phyloP scores from a whole-genome alignment of 2,329 filamentous ascomycete species.

The Phoma sp. region DNA sequence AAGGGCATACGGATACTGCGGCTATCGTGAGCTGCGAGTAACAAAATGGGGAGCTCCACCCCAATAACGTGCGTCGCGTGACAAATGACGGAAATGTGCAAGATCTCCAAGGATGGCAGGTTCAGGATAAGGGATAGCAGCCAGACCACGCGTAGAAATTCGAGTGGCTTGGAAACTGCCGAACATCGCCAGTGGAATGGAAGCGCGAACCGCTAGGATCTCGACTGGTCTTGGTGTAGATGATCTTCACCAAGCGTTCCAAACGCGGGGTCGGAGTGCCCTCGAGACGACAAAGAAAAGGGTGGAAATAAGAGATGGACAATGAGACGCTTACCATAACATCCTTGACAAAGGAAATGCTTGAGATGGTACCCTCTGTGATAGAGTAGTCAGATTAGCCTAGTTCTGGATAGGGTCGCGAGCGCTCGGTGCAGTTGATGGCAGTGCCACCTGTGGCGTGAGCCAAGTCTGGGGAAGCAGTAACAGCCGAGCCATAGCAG shows the following conservation, averaged over 20 bases:
- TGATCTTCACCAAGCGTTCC: conserved; percentile 29
- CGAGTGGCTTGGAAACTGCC: conserved; percentile 32
- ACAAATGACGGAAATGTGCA: conserved; percentile 30
- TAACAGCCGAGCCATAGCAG: conserved; percentile 23
- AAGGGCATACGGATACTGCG: conserved; percentile 79
- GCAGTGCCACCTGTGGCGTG: conserved; percentile 36
- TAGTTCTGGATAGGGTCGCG: conserved; percentile 25
- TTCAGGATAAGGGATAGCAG: conserved; percentile 19
- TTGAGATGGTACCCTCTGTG: conserved; percentile 80
- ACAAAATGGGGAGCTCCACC: conserved; percentile 21
- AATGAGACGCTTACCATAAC: conserved; percentile 68
- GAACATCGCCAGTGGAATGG: conserved; percentile 25
- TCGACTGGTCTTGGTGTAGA: conserved; percentile 32
- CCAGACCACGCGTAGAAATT: conserved; percentile 27
- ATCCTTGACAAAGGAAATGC: conserved; percentile 84
- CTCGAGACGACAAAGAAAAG: conserved; percentile 26
- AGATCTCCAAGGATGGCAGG: conserved; percentile 26
- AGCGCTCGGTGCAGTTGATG: conserved; percentile 21
- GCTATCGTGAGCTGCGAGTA: conserved; percentile 39
- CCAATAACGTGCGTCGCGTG: conserved; percentile 35
- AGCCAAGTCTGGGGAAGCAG: conserved; percentile 38
- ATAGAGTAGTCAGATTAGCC: conserved; percentile 36
- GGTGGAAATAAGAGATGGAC: conserved; percentile 20
- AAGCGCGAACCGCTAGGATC: conserved; percentile 28
- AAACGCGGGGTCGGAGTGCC: conserved; percentile 39